Percentiles rank a stretch among this genome's conserved stretches.
phyloP scores from a whole-genome alignment of 176 grass and related monocot genomes.

The Elymus sibiricus region DNA sequence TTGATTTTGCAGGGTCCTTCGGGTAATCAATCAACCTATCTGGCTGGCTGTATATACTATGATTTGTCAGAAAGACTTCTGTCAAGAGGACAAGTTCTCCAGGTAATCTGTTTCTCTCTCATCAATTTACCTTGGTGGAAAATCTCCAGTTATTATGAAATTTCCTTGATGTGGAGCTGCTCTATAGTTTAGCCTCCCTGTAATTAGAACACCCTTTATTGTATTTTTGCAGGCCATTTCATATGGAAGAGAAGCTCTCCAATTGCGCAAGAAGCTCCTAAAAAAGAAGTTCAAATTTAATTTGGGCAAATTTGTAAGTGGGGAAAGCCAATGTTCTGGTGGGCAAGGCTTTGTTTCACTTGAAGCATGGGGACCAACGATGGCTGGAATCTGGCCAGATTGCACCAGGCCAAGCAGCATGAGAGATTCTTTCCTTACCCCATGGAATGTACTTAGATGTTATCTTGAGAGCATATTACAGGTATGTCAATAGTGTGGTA shows the following conservation, averaged over 20 bases:
- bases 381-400: conserved; percentile 65
- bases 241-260: conserved; percentile 59
- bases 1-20: conserved; percentile 43
- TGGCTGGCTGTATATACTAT: conserved; percentile 74
- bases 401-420: conserved; percentile 23
- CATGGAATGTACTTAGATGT: conserved; percentile 75
- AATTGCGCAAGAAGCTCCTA: conserved; percentile 67
- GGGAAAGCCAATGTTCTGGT: neutral
- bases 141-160: neutral
- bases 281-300: conserved; percentile 67
- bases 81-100: conserved; percentile 46
- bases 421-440: conserved; percentile 52
- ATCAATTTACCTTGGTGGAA: neutral
- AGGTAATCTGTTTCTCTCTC: conserved; percentile 40
- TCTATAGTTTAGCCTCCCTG: neutral
- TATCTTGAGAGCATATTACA: conserved; percentile 94
- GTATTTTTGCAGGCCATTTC: conserved; percentile 58
- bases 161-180: neutral
- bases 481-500: conserved; percentile 31
- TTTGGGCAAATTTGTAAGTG: conserved; percentile 6
- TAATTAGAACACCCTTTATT: neutral
- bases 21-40: conserved; percentile 44
- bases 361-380: conserved; percentile 46
- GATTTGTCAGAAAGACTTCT: conserved; percentile 77
- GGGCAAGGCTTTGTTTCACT: too few relatives aligned